Base-by-base conservation (phyloP, 202 grass and related monocot genomes). In the Zizania palustris region DNA sequence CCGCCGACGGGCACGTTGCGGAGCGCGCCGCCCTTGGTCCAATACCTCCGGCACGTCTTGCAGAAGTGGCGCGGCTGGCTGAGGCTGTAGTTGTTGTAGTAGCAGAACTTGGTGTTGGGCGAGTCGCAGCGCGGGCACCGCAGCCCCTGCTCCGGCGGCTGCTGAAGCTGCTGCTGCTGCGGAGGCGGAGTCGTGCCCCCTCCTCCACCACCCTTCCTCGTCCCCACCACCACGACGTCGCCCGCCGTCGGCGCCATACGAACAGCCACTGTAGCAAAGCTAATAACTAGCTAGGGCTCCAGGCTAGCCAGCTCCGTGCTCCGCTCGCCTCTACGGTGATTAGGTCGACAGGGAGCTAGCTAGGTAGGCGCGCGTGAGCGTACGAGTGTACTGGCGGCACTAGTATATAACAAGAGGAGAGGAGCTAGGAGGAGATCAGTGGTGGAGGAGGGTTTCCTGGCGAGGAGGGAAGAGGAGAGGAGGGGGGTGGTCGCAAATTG, bases 11-110 rank as follows among this genome's bases (percentile, higher is more conserved):
- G 96, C 9, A 99, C 96, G 88, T 95, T 99, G 38, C 96, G 91
- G 80, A 99, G 96, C 15, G 92, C 87, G 46, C 96, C 96, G 64
- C 96, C 96, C 66, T 93, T 99, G 74, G 96, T 99, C 96, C 96
- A 99, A 71, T 99, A 99, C 44, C 96, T 61, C 12, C 96, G 85
- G 72, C 96, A 99, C 42, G 85, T 93, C 83, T 99, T 99, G 85
- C 96, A 99, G 87, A 92, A 96, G 85, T 99, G 92, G 5, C 96
- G 83, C 5, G 96, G 96, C 80, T 99, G 96, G 39, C 87, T 83
- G 3, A 99, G 87, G 83, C 83, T 87, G 87, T 99, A 99, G 85
- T 99, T 99, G 81, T 99, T 99, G 77, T 99, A 99, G 85, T 99
- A 99, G 89, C 96, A 99, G 76, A 99, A 99, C 61, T 99, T 99